Base-by-base conservation (phyloP, 805 yeast genomes). In the Candida peoriensis region DNA sequence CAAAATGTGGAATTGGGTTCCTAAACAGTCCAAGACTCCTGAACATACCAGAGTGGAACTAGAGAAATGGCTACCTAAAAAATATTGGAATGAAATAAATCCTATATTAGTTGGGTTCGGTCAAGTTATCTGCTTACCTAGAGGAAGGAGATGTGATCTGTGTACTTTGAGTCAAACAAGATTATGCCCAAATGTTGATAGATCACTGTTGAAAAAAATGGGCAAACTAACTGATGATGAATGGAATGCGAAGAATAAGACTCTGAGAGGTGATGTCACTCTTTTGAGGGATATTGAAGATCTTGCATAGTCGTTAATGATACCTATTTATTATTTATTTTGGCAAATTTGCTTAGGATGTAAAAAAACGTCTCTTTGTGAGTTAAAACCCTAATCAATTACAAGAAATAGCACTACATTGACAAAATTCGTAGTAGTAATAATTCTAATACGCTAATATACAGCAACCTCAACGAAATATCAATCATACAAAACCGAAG, bases 31-130 rank as follows among this genome's bases (percentile, higher is more conserved):
- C 23, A 63, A 70, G 28, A 81, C 76, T 11, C 96, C 97, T 0
- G 96, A 89, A 44, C 67, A 68, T 20, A 84, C 95, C 0, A 59
- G 97, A 16, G 49, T 64, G 20, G 78, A 70, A 28, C 59, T 89
- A 26, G 83, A 89, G 52, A 56, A 63, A 17, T 84, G 95, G 93
- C 60, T 89, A 9, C 89, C 94, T 0, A 58, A 52, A 30, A 76
- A 76, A 22, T 67, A 74, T 30, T 89, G 97, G 97, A 64, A 68
- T 9, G 95, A 85, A 37, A 77, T 90, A 26, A 89, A 89, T 54
- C 95, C 95, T 1, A 57, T 82, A 8, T 58, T 90, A 6, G 97
- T 89, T 8, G 97, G 97, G 4, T 89, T 88, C 64, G 97, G 97
- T 10, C 97, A 89, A 56, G 78, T 81, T 1, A 71, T 89, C 3